Base-by-base conservation (phyloP, 768 basidiomycete species). In the Rhodotorula kratochvilovae region DNA sequence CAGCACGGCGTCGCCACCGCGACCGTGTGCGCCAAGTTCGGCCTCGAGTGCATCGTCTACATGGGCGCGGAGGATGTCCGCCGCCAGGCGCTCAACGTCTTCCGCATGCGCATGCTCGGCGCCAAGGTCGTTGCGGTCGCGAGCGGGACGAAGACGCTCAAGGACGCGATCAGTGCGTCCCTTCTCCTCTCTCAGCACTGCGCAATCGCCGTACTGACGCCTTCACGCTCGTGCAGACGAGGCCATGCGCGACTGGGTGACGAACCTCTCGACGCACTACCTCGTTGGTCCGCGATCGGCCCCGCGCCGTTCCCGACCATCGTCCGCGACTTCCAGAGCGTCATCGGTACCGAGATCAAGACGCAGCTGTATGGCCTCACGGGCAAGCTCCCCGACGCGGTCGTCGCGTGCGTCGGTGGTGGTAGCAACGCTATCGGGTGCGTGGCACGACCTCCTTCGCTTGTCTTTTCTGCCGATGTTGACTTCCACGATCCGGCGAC, bases 1-100 rank as follows among this genome's bases (percentile, higher is more conserved):
- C 96, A 98, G 80, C 96, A 99, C 80, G 96, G 96, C 80, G 96
- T 99, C 42, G 96, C 96, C 31, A 98, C 96, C 58, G 96, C 96
- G 2, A 99, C 96, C 11, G 96, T 92, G 33, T 98, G 96, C 76
- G 96, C 96, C 33, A 90, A 90, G 76, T 99, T 98, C 77, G 94
- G 91, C 12, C 80, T 98, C 84, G 88, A 96, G 81, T 99, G 96
- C 79, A 81, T 95, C 76, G 85, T 99, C 78, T 99, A 94, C 82
- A 99, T 99, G 96, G 96, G 96, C 62, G 87, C 91, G 35, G 96
- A 97, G 81, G 96, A 98, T 79, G 94, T 97, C 25, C 87, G 92
- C 36, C 86, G 96, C 53, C 96, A 99, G 81, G 92, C 92, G 27
- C 81, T 99, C 75, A 99, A 98, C 82, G 95, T 98, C 33, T 99